Evolutionary conservation across 306 rosid genomes (phyloP).

Genomic region (Malus sylvestris): DNA sequence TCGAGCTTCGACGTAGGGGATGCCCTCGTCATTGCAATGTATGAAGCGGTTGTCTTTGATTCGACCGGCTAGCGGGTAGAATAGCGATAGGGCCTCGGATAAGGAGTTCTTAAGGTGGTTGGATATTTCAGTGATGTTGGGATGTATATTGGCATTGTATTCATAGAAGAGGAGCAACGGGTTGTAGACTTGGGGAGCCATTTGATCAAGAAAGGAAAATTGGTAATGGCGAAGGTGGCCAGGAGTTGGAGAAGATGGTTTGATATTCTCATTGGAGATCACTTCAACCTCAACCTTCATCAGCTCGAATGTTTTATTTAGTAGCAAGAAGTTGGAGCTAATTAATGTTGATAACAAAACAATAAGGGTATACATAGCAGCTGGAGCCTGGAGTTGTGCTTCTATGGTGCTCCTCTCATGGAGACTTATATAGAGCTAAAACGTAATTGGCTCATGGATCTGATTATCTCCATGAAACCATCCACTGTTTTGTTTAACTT

Average conservation of each 20-base stretch:
- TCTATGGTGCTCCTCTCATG: not conserved
- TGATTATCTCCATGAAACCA: not conserved
- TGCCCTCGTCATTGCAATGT: no score
- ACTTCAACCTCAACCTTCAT: constrained; percentile 20
- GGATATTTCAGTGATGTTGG: no score
- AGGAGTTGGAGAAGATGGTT: constrained; percentile 27
- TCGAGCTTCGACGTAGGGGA: no score
- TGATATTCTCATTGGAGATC: constrained; percentile 12
- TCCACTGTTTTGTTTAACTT: not conserved
- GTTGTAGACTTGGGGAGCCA: constrained; percentile 30
- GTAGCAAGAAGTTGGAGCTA: no score
- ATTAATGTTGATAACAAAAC: not conserved
- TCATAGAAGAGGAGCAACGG: constrained; percentile 26
- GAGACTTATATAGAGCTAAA: not conserved
- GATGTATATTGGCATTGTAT: no score
- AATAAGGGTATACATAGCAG: not conserved
- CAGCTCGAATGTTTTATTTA: not conserved
- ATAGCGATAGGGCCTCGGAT: no score
- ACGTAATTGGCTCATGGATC: not conserved
- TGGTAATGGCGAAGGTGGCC: constrained; percentile 29
- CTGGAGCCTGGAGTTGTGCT: not conserved
- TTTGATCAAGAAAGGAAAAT: constrained; percentile 48
- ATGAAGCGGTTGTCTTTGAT: no score
- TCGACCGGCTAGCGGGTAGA: no score
- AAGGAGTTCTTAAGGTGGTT: no score